Percentiles rank a stretch among this genome's conserved stretches.
phyloP scores from a whole-genome alignment of 2,329 filamentous ascomycete genomes.

The Taxawa tesnikishii region DNA sequence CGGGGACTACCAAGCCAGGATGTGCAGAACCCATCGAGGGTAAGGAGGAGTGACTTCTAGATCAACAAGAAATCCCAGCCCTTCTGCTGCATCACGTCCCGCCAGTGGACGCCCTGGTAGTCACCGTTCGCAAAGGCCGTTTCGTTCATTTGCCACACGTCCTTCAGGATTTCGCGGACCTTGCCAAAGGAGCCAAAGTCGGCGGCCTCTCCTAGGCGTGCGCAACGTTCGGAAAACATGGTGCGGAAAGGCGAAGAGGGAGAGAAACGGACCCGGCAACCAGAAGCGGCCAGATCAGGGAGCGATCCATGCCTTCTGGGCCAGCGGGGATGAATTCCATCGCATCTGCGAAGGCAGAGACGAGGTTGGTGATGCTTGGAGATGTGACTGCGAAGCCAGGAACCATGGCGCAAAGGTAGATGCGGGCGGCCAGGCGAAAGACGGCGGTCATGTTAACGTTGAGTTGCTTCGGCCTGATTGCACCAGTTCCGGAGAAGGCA shows the following conservation, averaged over 20 bases:
- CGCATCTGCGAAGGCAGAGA: constrained; percentile 63
- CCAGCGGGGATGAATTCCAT: constrained; percentile 77
- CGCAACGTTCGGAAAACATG: constrained; percentile 65
- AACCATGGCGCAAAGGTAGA: constrained; percentile 93
- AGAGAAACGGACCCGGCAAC: constrained; percentile 69
- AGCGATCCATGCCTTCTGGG: constrained; percentile 73
- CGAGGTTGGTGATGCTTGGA: constrained; percentile 59
- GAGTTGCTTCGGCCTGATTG: constrained; percentile 70
- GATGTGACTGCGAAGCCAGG: constrained; percentile 73
- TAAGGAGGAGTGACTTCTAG: constrained; percentile 26
- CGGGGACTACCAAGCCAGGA: constrained; percentile 7
- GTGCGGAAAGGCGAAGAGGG: constrained; percentile 62
- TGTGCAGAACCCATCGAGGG: constrained; percentile 2
- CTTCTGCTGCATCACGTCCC: constrained; percentile 84
- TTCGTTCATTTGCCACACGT: constrained; percentile 71
- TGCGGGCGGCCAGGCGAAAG: constrained; percentile 83
- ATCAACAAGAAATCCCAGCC: constrained; percentile 89
- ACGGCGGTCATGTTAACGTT: constrained; percentile 79
- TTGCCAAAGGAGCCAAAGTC: constrained; percentile 77
- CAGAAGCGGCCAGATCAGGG: constrained; percentile 85
- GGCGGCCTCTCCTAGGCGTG: constrained; percentile 62
- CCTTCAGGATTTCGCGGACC: constrained; percentile 62
- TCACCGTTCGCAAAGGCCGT: constrained; percentile 24
- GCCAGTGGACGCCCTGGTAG: constrained; percentile 72
- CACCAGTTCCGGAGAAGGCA: constrained; percentile 50